Evolutionary conservation across 352 stramenopile genomes (phyloP), one percentile per base, ranked within the genome.

Genomic region (Pythium sp.): DNA sequence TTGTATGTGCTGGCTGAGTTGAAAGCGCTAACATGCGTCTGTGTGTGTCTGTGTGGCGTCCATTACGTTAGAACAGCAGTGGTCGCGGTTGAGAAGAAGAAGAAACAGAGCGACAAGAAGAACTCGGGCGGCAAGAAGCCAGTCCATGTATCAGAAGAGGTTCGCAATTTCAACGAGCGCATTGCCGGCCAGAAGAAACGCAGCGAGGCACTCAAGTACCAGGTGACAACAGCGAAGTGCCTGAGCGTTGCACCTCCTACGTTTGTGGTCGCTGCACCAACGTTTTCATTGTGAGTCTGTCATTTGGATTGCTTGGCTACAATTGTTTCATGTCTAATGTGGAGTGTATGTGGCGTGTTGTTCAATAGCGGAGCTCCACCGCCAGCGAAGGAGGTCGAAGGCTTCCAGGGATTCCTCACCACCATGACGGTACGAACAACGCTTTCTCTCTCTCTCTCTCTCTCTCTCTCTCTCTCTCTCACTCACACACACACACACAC

Each of bases 111-210:
- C 30, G 65, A 53, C 49, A 65, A 70, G 34, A 77, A 77, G 26
- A 58, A 38, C 9, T 56, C 59, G 3, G 41, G 69, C 26, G 65
- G 62, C 2, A 89, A 85, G 78, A 70, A 78, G 7, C 61, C 62
- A 1, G 47, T 63, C 18, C 32, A 58, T 6, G 65, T 90, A n/a
- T 72, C 84, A 12, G 75, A 86, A 51, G 83, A 92, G 51, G 86
- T 90, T 58, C 83, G 86, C 47, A 92, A 83, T 66, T 93, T 92
- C 76, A 85, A 93, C 68, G 86, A 93, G 69, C 83, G 86, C 2
- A 85, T 93, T 73, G 75, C 79, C 0, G 80, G 73, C 0, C 81
- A 84, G 63, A 82, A 61, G 46, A 60, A 70, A 36, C 65, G 65
- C 57, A 34, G 74, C 38, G 59, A 77, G 2, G 68, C 72, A 5